Evolutionary conservation across 495 filamentous ascomycete genomes (phyloP).

Genomic region (Penicillium pancosmium): DNA sequence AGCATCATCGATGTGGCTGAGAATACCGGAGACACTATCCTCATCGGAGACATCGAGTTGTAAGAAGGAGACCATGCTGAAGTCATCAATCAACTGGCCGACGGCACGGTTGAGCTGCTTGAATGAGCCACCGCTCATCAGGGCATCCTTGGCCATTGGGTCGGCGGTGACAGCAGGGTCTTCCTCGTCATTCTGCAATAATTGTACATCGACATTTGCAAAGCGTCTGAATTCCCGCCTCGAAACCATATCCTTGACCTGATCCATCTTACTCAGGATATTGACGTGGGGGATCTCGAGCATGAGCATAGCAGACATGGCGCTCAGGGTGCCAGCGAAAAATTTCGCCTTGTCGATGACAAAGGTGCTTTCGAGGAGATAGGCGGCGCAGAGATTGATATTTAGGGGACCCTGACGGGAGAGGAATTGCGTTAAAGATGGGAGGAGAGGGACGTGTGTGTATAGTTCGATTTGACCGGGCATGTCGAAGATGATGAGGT

Average conservation of each 20-base stretch:
- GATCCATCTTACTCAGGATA: slow-evolving; percentile 94
- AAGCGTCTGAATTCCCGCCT: slow-evolving; percentile 86
- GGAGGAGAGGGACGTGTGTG: slow-evolving; percentile 92
- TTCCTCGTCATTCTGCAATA: slow-evolving; percentile 64
- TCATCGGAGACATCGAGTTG: slow-evolving; percentile 89
- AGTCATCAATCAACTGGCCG: slow-evolving; percentile 88
- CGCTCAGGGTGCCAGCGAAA: slow-evolving; percentile 91
- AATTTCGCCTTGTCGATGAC: slow-evolving; percentile 94
- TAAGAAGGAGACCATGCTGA: slow-evolving; percentile 95
- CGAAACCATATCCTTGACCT: slow-evolving; percentile 80
- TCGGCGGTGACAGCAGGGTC: slow-evolving; percentile 46
- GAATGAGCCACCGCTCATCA: slow-evolving; percentile 80
- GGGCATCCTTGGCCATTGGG: slow-evolving; percentile 59
- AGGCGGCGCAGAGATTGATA: slow-evolving; percentile 90
- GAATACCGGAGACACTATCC: slow-evolving; percentile 85
- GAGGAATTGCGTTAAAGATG: slow-evolving; percentile 80
- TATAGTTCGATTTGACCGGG: slow-evolving; percentile 99
- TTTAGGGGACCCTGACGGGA: slow-evolving; percentile 78
- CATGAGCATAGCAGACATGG: slow-evolving; percentile 99
- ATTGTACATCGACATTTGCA: slow-evolving; percentile 74
- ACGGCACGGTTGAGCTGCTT: slow-evolving; percentile 80
- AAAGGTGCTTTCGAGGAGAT: slow-evolving; percentile 93
- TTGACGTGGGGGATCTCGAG: slow-evolving; percentile 95
- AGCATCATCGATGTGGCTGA: slow-evolving; percentile 96
- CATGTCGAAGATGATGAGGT: slow-evolving; percentile 97